These are phyloP conservation scores for Geotrichum citri-aurantii DNA, from an alignment of 1,139 yeast species.

Conservation along the genomic window DNA sequence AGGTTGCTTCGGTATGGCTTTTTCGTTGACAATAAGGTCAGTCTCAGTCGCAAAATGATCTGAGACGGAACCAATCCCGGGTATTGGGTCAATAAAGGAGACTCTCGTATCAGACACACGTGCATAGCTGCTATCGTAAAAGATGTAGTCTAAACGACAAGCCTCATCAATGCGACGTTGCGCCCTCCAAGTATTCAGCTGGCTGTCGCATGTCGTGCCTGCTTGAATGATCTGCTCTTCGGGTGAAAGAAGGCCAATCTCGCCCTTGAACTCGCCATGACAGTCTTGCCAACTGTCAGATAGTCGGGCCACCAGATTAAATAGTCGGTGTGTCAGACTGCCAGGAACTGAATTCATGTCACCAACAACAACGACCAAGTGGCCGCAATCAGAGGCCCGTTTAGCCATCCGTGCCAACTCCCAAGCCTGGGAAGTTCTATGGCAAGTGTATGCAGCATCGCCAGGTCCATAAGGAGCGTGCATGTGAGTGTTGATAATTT, in stretches of 20 bases:
- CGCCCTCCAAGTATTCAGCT: slow-evolving; percentile 80
- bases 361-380: slow-evolving; percentile 84
- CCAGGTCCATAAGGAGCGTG: slow-evolving; percentile 95
- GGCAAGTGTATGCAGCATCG: slow-evolving; percentile 85
- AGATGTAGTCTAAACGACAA: slow-evolving; percentile 83
- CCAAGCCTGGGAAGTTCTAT: slow-evolving; percentile 95
- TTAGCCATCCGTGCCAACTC: slow-evolving; percentile 69
- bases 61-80: slow-evolving; percentile 63
- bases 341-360: slow-evolving; percentile 88
- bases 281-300: slow-evolving; percentile 79
- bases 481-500: slow-evolving; percentile 86
- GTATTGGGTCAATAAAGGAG: slow-evolving; percentile 62
- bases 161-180: slow-evolving; percentile 62
- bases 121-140: slow-evolving; percentile 55
- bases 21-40: slow-evolving; percentile 37
- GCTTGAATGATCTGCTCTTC: slow-evolving; percentile 63
- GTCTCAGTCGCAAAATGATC: slow-evolving; percentile 91
- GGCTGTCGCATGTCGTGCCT: slow-evolving; percentile 88
- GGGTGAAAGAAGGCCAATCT: slow-evolving; percentile 44
- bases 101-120: slow-evolving; percentile 58
- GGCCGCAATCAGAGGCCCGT: slow-evolving; percentile 64
- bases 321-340: slow-evolving; percentile 69
- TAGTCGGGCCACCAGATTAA: slow-evolving; percentile 64
- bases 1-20: slow-evolving; percentile 9
- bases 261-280: slow-evolving; percentile 44